phyloP scores from a whole-genome alignment of 192 early-diverging fungal genomes.

The Mortierella antarctica region DNA sequence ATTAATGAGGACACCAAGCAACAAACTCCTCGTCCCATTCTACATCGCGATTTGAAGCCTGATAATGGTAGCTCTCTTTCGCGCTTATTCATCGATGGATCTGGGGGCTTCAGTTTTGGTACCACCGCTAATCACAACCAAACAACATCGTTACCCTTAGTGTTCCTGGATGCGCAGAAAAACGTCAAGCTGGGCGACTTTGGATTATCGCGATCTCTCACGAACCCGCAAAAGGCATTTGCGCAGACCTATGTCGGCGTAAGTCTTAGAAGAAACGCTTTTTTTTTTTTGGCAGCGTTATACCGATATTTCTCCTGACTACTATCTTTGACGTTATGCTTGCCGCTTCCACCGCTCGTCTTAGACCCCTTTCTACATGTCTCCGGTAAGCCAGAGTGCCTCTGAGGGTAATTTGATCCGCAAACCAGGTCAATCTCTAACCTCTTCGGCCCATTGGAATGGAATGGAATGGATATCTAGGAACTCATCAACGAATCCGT shows the following conservation, averaged over 20 bases:
- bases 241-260: slow-evolving; percentile 82
- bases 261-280: background rate
- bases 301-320: background rate
- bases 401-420: background rate
- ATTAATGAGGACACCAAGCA: slow-evolving; percentile 37
- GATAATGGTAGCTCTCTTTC: slow-evolving; percentile 66
- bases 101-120: no score
- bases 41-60: slow-evolving; percentile 82
- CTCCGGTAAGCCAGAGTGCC: slow-evolving; percentile 61
- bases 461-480: slow-evolving; percentile 10
- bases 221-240: slow-evolving; percentile 67
- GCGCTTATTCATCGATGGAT: background rate
- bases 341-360: no score
- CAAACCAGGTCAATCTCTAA: background rate
- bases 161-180: slow-evolving; percentile 72
- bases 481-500: slow-evolving; percentile 74
- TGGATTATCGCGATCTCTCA: slow-evolving; percentile 75
- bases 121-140: background rate
- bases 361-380: slow-evolving; percentile 84
- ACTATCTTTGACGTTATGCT: no score
- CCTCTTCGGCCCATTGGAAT: no score
- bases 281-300: background rate
- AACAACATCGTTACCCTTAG: slow-evolving; percentile 25
- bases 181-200: slow-evolving; percentile 85
- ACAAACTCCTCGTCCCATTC: slow-evolving; percentile 55